These are phyloP conservation scores for Tulasnella sp. DNA, from an alignment of 768 basidiomycete species.

Conservation along the genomic window DNA sequence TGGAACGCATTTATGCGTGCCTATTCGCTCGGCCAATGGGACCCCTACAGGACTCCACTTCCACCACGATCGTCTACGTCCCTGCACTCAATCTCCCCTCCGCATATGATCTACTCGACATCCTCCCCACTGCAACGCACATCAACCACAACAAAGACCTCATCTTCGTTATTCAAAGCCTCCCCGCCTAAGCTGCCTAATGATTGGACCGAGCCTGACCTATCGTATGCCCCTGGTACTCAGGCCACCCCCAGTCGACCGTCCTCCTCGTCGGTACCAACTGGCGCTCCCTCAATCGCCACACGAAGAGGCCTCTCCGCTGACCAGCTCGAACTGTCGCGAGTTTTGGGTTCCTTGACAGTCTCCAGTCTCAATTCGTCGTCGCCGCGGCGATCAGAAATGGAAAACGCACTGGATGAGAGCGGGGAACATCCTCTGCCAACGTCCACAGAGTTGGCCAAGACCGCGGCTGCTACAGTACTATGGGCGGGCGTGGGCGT, in stretches of 20 bases:
- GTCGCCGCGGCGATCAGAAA: background rate
- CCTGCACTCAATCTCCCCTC: slow-evolving; percentile 20
- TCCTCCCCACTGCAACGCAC: background rate
- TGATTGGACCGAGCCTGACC: too few relatives aligned
- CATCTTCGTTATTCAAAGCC: background rate
- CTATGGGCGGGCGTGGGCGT: slow-evolving; percentile 77
- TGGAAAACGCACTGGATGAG: background rate
- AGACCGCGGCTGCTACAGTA: slow-evolving; percentile 52
- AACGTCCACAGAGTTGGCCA: background rate
- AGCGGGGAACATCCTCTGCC: background rate
- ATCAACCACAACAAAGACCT: background rate
- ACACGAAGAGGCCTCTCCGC: background rate
- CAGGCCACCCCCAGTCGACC: background rate
- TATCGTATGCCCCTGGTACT: too few relatives aligned
- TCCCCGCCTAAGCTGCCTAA: background rate
- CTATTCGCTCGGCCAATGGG: slow-evolving; percentile 70
- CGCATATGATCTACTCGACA: slow-evolving; percentile 20
- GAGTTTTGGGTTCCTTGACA: background rate
- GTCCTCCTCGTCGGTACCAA: background rate
- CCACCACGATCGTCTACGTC: slow-evolving; percentile 38
- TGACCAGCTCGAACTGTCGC: background rate
- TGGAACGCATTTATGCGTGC: slow-evolving; percentile 71
- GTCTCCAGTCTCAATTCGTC: background rate
- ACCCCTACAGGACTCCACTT: slow-evolving; percentile 33
- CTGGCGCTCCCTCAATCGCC: background rate